These are phyloP conservation scores for Dipodascus geniculatus DNA, from an alignment of 805 yeast genomes.

Conservation along the genomic window DNA sequence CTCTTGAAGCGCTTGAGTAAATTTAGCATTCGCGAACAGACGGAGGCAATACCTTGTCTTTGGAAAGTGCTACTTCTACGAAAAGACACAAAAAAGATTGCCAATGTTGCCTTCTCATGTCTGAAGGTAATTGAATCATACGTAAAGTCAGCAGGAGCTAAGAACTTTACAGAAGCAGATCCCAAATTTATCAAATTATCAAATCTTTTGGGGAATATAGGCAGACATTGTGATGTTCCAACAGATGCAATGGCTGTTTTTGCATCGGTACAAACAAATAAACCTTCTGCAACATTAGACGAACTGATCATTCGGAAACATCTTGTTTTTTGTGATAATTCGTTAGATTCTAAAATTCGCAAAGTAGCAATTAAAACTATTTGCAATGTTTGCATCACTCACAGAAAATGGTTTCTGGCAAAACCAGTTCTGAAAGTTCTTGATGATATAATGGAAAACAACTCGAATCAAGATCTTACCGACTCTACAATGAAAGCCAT, in stretches of 20 bases:
- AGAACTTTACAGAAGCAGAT: constrained; percentile 21
- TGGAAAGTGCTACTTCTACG: constrained; percentile 43
- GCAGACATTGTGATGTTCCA: constrained; percentile 47
- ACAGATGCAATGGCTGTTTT: constrained; percentile 25
- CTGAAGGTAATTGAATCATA: constrained; percentile 37
- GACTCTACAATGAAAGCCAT: constrained; percentile 46
- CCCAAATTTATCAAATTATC: constrained; percentile 44
- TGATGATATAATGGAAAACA: constrained; percentile 37
- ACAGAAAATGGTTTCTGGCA: constrained; percentile 55
- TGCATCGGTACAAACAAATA: constrained; percentile 29
- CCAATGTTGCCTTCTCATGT: constrained; percentile 55
- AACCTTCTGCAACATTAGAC: constrained; percentile 39
- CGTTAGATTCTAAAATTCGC: constrained; percentile 28
- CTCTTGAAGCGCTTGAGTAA: constrained; percentile 8
- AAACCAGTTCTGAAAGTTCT: constrained; percentile 41
- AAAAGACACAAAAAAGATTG: constrained; percentile 36
- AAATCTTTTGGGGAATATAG: constrained; percentile 58
- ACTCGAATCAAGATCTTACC: constrained; percentile 31
- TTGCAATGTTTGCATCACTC: constrained; percentile 45
- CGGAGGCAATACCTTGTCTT: constrained; percentile 63
- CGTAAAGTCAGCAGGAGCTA: constrained; percentile 17
- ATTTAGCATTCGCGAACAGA: constrained; percentile 33
- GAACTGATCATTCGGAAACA: constrained; percentile 49
- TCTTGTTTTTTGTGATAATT: constrained; percentile 38
- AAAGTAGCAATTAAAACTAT: constrained; percentile 46